Base-by-base conservation (phyloP, 768 basidiomycete species). In the Hortiboletus campestris region DNA sequence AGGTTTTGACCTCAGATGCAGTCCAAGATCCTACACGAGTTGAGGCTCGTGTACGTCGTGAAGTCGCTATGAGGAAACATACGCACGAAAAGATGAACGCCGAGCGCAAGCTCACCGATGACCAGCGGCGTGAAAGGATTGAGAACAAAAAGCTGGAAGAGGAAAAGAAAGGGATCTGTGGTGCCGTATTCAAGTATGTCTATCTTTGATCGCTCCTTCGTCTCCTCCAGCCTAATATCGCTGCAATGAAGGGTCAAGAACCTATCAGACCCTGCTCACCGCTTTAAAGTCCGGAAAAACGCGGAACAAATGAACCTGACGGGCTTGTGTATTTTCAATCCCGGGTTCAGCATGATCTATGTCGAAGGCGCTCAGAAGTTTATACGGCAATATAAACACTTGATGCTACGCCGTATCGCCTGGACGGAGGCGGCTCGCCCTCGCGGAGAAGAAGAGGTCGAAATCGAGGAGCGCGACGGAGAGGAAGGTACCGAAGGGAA, bases 1-100 rank as follows among this genome's bases (percentile, higher is more conserved):
- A 93, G 67, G 97, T 99, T 16, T 78, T 99, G 28, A 98, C 97
- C 0, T 91, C 91, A 10, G 94, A 98, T 65, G 96, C 95, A 0
- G 88, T 99, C 25, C 91, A 94, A 81, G 97, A 98, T 69, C 97
- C 97, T 0, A 99, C 97, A 2, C 86, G 94, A 48, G 93, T 99
- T 4, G 97, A 99, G 71, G 96, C 96, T 6, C 88, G 92, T 32
- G 95, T 99, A 14, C 80, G 94, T 44, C 80, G 91, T 34, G 97
- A 99, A 70, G 96, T 98, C 29, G 90, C 91, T 0, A 88, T 87
- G 78, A 82, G 97, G 59, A 88, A 88, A 65, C 86, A 93, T 61
- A 80, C 77, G 9, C 97, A 99, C 69, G 92, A 97, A 68, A 91
- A 93, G 79, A 91, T 89, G 83, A 99, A 99, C 63, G 77, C 84